Percentiles rank a stretch among this genome's conserved stretches.
Conservation (phyloP, 2,329 filamentous ascomycete genomes). For the Aspergillus latus region DNA sequence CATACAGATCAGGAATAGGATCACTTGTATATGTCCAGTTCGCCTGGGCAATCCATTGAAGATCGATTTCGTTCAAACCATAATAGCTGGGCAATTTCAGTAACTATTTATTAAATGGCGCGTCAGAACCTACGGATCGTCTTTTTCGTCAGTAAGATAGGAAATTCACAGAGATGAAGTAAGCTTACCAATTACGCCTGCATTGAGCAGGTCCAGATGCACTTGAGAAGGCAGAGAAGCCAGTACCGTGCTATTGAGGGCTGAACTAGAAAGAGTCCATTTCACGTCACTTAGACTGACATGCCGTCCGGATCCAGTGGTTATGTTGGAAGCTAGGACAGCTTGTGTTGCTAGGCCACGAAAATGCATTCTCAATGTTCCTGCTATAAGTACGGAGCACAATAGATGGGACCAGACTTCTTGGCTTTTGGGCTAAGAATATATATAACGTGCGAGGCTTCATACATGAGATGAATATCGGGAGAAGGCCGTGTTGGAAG, state of each 20-base stretch:
- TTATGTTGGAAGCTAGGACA: conserved; percentile 20
- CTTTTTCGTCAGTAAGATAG: conserved; percentile 17
- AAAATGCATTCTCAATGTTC: conserved; percentile 21
- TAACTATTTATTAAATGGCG: background rate
- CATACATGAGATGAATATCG: background rate
- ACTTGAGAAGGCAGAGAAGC: conserved; percentile 59
- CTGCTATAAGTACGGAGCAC: background rate
- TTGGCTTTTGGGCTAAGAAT: background rate
- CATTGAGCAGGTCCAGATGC: conserved; percentile 58
- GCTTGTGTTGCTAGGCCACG: conserved; percentile 18
- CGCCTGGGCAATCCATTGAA: conserved; percentile 59
- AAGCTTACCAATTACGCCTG: conserved; percentile 54
- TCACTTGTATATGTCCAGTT: conserved; percentile 64
- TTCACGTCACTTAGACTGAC: conserved; percentile 44
- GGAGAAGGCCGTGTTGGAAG: background rate
- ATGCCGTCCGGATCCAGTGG: conserved; percentile 26
- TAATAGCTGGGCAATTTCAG: conserved; percentile 41
- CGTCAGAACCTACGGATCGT: conserved; percentile 34
- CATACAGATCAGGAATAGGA: conserved; percentile 45
- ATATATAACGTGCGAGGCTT: background rate
- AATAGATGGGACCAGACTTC: background rate
- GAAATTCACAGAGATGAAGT: background rate
- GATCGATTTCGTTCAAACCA: conserved; percentile 60
- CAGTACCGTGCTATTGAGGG: conserved; percentile 53
- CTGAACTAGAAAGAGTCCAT: conserved; percentile 49